Evolutionary conservation across 202 grass and related monocot species (phyloP).

Genomic region (Schoenoplectus triqueter): DNA sequence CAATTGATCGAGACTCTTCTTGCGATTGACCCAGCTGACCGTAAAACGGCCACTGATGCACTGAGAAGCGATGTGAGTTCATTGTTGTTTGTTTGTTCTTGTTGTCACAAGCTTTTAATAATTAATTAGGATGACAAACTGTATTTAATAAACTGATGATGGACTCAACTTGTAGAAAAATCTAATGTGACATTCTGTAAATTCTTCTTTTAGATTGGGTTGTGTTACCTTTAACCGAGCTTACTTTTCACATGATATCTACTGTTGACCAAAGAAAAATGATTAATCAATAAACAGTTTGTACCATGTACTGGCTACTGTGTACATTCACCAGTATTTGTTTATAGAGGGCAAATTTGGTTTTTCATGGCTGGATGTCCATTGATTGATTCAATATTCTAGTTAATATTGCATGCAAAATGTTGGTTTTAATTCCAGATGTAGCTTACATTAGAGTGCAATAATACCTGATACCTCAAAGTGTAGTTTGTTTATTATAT

Average conservation of each 20-base stretch:
- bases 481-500: slow-evolving; percentile 29
- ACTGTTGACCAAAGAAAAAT: neutral
- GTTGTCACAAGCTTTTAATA: slow-evolving; percentile 30
- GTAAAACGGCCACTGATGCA: slow-evolving; percentile 72
- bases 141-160: slow-evolving; percentile 22
- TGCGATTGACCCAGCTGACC: slow-evolving; percentile 83
- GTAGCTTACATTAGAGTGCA: neutral
- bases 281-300: neutral
- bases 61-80: slow-evolving; percentile 82
- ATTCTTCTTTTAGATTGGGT: neutral
- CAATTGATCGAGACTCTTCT: slow-evolving; percentile 80
- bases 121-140: slow-evolving; percentile 9
- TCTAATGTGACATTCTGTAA: neutral
- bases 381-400: neutral
- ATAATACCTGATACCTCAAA: neutral
- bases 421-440: neutral
- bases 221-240: neutral
- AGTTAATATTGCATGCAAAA: neutral
- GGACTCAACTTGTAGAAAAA: neutral
- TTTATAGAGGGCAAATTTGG: neutral
- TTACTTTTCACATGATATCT: slow-evolving; percentile 9
- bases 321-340: neutral
- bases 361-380: slow-evolving; percentile 3
- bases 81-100: slow-evolving; percentile 27
- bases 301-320: neutral